Percentiles rank a stretch among this genome's conserved stretches.
Evolutionary conservation across 179 eudicot species (phyloP).

Genomic region (Actinidia chinensis): DNA sequence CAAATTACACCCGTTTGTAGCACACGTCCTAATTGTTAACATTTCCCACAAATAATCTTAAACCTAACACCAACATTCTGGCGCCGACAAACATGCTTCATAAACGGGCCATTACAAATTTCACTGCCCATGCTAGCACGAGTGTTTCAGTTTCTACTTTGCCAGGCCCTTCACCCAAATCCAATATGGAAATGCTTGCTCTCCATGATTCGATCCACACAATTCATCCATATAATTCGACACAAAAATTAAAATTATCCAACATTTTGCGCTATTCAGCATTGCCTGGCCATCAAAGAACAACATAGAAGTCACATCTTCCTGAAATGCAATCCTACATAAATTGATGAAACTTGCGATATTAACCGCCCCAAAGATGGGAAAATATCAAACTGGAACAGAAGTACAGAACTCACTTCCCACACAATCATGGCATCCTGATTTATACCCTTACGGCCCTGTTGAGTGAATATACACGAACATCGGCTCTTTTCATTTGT

Average conservation of each 20-base stretch:
- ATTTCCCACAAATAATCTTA: too few relatives aligned
- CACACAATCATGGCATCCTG: conserved; percentile 99
- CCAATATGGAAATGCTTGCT: conserved; percentile 40
- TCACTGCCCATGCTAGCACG: too few relatives aligned
- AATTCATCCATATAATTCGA: too few relatives aligned
- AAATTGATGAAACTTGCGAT: conserved; percentile 5
- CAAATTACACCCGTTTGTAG: conserved; percentile 27
- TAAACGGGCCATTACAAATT: too few relatives aligned
- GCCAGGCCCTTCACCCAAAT: conserved; percentile 42
- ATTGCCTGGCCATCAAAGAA: conserved; percentile 87
- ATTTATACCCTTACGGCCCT: conserved; percentile 95
- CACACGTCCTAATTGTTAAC: too few relatives aligned
- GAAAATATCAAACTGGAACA: conserved; percentile 1
- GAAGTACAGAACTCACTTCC: conserved; percentile 65
- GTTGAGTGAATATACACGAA: conserved; percentile 92
- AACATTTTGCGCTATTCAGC: too few relatives aligned
- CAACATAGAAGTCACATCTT: conserved; percentile 82
- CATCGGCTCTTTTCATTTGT: conserved; percentile 75
- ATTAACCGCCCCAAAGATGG: neutral
- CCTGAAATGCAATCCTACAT: conserved; percentile 75
- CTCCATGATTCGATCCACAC: conserved; percentile 44
- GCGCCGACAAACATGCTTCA: too few relatives aligned
- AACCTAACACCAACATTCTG: too few relatives aligned
- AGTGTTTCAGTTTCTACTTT: conserved; percentile 43
- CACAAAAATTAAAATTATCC: too few relatives aligned